phyloP scores from a whole-genome alignment of 441 rosid species.

The Erodium moschatum region DNA sequence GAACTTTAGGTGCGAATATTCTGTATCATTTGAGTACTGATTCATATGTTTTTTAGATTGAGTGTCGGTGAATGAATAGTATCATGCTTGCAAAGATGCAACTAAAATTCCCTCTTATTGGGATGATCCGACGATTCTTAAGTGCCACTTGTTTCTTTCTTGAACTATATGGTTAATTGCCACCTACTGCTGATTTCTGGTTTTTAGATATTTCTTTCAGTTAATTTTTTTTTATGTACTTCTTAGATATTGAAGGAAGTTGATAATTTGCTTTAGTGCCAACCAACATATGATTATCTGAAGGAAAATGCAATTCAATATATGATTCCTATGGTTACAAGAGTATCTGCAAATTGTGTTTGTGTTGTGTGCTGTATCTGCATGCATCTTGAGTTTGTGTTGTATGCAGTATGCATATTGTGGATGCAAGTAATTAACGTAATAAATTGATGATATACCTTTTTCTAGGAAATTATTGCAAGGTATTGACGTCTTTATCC shows the following conservation, averaged over 20 bases:
- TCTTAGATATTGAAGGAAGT: neutral
- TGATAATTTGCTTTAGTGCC: slow-evolving; percentile 5
- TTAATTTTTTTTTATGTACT: neutral
- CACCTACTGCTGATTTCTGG: slow-evolving; percentile 7
- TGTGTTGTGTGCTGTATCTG: too few species aligned
- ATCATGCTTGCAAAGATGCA: neutral
- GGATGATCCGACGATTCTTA: neutral
- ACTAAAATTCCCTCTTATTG: neutral
- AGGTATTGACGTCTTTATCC: neutral
- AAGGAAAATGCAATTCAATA: neutral
- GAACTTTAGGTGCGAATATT: neutral
- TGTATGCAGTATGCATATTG: neutral
- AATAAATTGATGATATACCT: neutral
- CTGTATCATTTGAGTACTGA: neutral
- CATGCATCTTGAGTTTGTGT: neutral
- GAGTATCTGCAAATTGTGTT: neutral
- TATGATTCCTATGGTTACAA: neutral
- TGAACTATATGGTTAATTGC: neutral
- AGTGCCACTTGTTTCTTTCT: slow-evolving; percentile 2
- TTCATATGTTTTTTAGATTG: neutral
- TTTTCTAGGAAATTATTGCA: neutral
- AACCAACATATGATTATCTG: neutral
- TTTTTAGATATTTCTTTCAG: neutral
- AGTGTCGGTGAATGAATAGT: neutral
- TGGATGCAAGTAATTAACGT: neutral